These are phyloP conservation scores for Bidens hawaiensis DNA, from an alignment of 140 eudicot species.

Conservation along the genomic window DNA sequence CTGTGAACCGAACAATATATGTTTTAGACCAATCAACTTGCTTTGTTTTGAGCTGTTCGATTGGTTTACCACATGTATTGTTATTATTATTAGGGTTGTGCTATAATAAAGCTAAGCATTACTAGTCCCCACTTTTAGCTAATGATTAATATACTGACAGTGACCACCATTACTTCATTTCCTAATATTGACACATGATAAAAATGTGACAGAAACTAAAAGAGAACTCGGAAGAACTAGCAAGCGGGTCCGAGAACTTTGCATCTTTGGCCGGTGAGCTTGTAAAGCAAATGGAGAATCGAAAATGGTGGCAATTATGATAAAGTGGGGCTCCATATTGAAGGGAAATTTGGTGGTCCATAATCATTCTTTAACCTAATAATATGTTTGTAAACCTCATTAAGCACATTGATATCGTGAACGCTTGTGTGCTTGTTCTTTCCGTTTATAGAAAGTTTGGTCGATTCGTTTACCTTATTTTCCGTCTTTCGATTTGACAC, in stretches of 20 bases:
- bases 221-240: conserved; percentile 68
- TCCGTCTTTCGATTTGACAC: not conserved
- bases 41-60: not conserved
- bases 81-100: conserved; percentile 10
- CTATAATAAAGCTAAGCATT: conserved; percentile 17
- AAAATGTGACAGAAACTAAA: conserved; percentile 50
- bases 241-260: conserved; percentile 71
- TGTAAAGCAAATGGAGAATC: conserved; percentile 73
- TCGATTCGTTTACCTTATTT: not conserved
- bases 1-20: not conserved
- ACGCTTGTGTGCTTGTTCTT: conserved; percentile 8
- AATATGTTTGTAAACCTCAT: conserved; percentile 9
- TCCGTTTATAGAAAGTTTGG: conserved; percentile 19
- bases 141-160: conserved; percentile 21
- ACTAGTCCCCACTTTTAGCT: conserved; percentile 28
- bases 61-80: not conserved
- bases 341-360: not conserved
- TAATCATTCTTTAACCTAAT: conserved; percentile 5
- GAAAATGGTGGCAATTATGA: conserved; percentile 92
- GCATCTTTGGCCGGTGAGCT: conserved; percentile 72
- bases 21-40: not conserved
- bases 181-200: not conserved
- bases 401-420: not conserved
- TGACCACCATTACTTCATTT: conserved; percentile 19
- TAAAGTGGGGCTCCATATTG: not conserved